Conservation (phyloP, 2,329 filamentous ascomycete genomes). For the Pseudocercospora fuligena region DNA sequence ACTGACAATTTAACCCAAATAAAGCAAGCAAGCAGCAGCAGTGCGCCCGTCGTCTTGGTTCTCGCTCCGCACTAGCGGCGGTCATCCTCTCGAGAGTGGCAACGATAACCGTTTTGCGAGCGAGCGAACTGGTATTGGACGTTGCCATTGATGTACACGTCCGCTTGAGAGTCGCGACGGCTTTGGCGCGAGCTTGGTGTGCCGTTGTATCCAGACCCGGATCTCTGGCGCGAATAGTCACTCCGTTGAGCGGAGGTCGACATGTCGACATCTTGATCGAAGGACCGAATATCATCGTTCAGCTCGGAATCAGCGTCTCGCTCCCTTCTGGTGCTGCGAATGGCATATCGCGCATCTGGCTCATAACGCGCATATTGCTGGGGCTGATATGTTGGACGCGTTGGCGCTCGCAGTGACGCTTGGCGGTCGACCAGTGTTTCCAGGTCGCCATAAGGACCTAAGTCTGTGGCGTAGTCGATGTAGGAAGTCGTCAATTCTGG, state of each 20-base stretch:
- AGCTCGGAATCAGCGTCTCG: background rate
- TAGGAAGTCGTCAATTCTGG: background rate
- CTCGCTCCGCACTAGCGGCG: background rate
- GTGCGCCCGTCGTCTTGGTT: background rate
- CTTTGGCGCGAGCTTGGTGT: background rate
- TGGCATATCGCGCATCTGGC: background rate
- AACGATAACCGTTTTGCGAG: background rate
- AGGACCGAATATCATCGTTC: background rate
- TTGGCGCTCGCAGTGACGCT: background rate
- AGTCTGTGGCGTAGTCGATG: background rate
- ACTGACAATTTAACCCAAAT: too few species aligned
- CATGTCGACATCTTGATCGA: background rate
- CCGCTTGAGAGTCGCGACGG: background rate
- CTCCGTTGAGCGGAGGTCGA: background rate
- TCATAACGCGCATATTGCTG: background rate
- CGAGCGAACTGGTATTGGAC: background rate
- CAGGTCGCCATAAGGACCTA: background rate
- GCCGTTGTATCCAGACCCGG: background rate
- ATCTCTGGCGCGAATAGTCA: background rate
- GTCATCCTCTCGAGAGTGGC: background rate
- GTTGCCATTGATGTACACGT: background rate
- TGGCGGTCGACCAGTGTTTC: background rate
- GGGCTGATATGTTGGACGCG: background rate
- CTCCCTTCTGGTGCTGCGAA: background rate
- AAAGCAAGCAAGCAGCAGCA: too few species aligned